Evolutionary conservation across 2,329 filamentous ascomycete species (phyloP).

Genomic region (Aspergillus eucalypticola): DNA sequence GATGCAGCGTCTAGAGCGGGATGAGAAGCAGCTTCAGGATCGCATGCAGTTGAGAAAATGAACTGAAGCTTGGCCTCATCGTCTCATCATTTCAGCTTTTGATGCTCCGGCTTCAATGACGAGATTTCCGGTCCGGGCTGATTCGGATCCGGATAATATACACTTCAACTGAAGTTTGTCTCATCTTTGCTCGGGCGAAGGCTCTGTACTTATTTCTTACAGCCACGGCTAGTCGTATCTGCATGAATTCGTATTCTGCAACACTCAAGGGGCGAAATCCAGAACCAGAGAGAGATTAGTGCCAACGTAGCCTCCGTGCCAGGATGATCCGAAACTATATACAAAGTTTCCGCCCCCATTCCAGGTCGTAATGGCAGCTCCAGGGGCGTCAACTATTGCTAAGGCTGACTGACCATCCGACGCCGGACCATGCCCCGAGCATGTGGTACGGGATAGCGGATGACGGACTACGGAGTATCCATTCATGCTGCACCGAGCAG

Average conservation of each 20-base stretch:
- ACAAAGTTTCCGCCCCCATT: neutral
- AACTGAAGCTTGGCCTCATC: neutral
- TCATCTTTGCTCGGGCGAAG: neutral
- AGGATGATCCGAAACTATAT: neutral
- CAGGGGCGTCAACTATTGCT: neutral
- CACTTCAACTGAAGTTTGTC: neutral
- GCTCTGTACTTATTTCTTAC: neutral
- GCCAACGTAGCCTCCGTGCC: no score
- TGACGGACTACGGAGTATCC: neutral
- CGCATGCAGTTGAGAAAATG: conserved; percentile 6
- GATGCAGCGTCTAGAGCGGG: conserved; percentile 29
- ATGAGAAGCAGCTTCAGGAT: conserved; percentile 25
- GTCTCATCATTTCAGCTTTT: no score
- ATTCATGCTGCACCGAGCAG: neutral
- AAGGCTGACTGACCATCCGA: neutral
- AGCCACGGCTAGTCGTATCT: neutral
- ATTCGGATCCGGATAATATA: neutral
- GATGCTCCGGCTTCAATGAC: neutral
- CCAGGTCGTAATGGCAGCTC: neutral
- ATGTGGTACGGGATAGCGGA: neutral
- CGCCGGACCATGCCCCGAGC: no score
- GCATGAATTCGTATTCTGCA: neutral
- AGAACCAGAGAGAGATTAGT: neutral
- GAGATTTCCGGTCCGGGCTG: neutral
- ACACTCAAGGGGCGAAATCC: neutral